These are phyloP conservation scores for Saturnispora mendoncae DNA, from an alignment of 805 yeast species.

Conservation along the genomic window DNA sequence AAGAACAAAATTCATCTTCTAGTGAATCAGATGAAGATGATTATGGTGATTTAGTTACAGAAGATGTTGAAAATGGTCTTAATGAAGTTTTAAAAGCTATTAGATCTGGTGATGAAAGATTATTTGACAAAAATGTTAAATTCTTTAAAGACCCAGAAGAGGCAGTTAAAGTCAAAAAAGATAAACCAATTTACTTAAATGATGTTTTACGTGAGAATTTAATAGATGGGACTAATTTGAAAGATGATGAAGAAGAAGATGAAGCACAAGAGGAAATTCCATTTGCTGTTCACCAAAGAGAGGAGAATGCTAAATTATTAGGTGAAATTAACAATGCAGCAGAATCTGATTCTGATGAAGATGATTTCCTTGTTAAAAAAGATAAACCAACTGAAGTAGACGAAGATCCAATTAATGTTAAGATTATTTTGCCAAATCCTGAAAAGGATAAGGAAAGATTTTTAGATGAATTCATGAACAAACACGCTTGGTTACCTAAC, in stretches of 20 bases:
- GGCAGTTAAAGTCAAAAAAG: constrained; percentile 44
- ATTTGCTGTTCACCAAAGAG: constrained; percentile 64
- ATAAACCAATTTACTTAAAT: constrained; percentile 76
- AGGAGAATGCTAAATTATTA: constrained; percentile 65
- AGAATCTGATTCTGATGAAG: constrained; percentile 36
- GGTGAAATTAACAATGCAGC: constrained; percentile 66
- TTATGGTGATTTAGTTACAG: constrained; percentile 78
- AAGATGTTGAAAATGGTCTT: constrained; percentile 75
- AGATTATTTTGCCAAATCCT: constrained; percentile 56
- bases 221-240: constrained; percentile 53
- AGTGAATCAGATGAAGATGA: constrained; percentile 79
- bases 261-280: constrained; percentile 50
- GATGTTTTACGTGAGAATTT: constrained; percentile 86
- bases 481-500: constrained; percentile 85
- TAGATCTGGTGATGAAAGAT: constrained; percentile 51
- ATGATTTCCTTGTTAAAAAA: constrained; percentile 52
- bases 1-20: constrained; percentile 14
- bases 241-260: constrained; percentile 45
- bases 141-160: constrained; percentile 60
- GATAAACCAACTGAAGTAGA: constrained; percentile 28
- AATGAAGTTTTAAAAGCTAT: constrained; percentile 63
- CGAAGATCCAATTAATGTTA: constrained; percentile 16
- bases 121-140: constrained; percentile 58
- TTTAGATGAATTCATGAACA: constrained; percentile 59
- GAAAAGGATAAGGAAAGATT: constrained; percentile 50